Evolutionary conservation across 768 basidiomycete genomes (phyloP).

Genomic region (Pleurotus ostreatus): DNA sequence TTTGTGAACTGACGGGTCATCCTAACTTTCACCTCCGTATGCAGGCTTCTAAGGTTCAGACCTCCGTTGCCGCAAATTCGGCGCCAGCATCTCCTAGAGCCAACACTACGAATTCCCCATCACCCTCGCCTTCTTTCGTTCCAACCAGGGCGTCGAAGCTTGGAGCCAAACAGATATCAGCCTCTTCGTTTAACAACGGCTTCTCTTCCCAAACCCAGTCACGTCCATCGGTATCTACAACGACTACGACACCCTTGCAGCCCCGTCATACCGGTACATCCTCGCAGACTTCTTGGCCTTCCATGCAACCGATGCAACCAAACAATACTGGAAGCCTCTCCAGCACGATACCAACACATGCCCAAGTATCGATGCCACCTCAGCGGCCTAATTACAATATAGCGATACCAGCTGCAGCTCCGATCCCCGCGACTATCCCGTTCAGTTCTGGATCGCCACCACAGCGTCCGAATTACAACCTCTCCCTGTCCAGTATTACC

Average conservation of each 20-base stretch:
- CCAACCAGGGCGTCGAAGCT: constrained; percentile 29
- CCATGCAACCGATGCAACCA: constrained; percentile 5
- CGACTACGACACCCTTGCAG: constrained; percentile 16
- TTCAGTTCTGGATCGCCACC: constrained; percentile 16
- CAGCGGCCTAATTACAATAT: constrained; percentile 26
- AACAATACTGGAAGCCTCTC: neutral
- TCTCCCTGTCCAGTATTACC: constrained; percentile 15
- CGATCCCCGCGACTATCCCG: constrained; percentile 13
- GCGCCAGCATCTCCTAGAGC: neutral
- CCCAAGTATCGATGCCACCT: constrained; percentile 12
- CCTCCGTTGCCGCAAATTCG: constrained; percentile 22
- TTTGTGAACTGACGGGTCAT: constrained; percentile 5
- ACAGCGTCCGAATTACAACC: constrained; percentile 11
- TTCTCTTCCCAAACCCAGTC: neutral
- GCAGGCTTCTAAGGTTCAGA: constrained; percentile 16
- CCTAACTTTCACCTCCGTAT: neutral
- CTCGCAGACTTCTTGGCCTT: neutral
- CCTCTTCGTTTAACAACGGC: constrained; percentile 9
- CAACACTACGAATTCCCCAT: constrained; percentile 9
- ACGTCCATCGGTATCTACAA: constrained; percentile 18
- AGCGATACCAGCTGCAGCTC: constrained; percentile 15
- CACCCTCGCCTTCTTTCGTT: constrained; percentile 27
- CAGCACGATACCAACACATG: constrained; percentile 9
- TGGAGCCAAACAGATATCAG: constrained; percentile 31
- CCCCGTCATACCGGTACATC: constrained; percentile 5